These are phyloP conservation scores for Xerocomus potaroensis DNA, from an alignment of 768 basidiomycete genomes.

Conservation along the genomic window DNA sequence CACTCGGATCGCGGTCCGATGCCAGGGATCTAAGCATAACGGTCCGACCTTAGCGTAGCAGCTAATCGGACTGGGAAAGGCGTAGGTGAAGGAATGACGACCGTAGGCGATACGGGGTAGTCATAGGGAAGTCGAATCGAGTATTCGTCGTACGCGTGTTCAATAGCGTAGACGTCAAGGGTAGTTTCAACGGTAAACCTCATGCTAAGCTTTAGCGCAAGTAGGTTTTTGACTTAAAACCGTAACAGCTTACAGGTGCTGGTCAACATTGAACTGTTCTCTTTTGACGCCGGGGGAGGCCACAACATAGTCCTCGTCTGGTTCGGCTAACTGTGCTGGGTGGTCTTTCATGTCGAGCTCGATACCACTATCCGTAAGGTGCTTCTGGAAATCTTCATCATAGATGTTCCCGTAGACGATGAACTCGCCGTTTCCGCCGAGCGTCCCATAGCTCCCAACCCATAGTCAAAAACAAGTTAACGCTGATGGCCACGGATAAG, in stretches of 20 bases:
- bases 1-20: too few species aligned
- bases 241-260: constrained; percentile 3
- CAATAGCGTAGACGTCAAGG: too few species aligned
- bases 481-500: background rate
- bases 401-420: constrained; percentile 26
- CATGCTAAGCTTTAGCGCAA: too few species aligned
- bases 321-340: constrained; percentile 1
- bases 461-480: background rate
- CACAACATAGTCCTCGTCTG: constrained; percentile 17
- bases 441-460: constrained; percentile 30
- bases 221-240: too few species aligned
- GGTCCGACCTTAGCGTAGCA: too few species aligned
- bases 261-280: constrained; percentile 10
- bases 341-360: background rate
- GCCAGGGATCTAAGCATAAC: too few species aligned
- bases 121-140: too few species aligned
- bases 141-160: too few species aligned
- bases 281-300: constrained; percentile 18
- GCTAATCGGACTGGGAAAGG: too few species aligned
- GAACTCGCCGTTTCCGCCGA: constrained; percentile 14
- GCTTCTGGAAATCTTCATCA: constrained; percentile 4
- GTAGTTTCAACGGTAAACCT: too few species aligned
- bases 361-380: background rate
- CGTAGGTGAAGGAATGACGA: too few species aligned
- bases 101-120: too few species aligned